phyloP scores from a whole-genome alignment of 176 grass and related monocot species.

The Pharus latifolius region DNA sequence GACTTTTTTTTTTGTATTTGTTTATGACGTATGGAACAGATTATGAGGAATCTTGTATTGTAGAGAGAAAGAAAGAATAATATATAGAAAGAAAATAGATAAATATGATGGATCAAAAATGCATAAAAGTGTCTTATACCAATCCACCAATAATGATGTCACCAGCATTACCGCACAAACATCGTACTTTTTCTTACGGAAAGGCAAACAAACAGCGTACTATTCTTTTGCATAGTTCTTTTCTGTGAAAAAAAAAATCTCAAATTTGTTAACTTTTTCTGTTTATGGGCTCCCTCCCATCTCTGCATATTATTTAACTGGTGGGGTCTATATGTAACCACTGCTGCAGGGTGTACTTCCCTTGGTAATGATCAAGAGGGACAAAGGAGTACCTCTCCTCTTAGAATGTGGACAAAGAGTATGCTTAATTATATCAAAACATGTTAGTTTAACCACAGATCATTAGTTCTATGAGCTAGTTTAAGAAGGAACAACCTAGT shows the following conservation, averaged over 20 bases:
- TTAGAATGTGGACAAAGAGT: neutral
- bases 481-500: neutral
- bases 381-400: neutral
- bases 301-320: neutral
- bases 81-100: no score
- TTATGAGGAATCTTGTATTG: no score
- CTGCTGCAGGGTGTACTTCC: slow-evolving; percentile 4
- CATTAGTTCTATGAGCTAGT: neutral
- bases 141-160: no score
- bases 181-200: no score
- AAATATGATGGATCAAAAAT: no score
- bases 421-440: neutral
- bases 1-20: no score
- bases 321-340: neutral
- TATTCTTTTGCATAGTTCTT: neutral
- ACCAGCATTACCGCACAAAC: no score
- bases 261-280: neutral
- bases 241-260: neutral
- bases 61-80: no score
- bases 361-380: neutral
- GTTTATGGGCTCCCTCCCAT: neutral
- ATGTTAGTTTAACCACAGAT: neutral
- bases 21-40: no score
- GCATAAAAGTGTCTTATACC: no score
- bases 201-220: no score